Evolutionary conservation across 768 basidiomycete species (phyloP), one percentile per base, ranked within the genome.

Genomic region (Galerina marginata): DNA sequence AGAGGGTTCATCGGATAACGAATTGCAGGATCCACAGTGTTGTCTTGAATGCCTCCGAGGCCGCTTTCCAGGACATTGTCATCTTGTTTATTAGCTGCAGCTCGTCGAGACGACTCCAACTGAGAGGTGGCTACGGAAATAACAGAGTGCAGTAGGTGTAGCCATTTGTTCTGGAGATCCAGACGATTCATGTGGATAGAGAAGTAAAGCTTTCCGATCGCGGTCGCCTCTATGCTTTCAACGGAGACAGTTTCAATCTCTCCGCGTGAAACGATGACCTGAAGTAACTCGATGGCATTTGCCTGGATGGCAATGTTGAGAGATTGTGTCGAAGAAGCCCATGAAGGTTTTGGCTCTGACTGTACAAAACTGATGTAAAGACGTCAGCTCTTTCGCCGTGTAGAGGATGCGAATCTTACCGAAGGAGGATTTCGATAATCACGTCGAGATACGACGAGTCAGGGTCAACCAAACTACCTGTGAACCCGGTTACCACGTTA

Each of bases 121-220:
- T 69, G 68, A 26, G 79, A 62, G 1, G 79, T 83, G 4, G 87
- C 86, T 1, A 86, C 86, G 3, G 91, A 89, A 43, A 95, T 87
- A 36, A 95, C 77, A 0, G 92, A 90, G 69, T 98, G 96, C 0
- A 99, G 83, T 11, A 96, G 85, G 69, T 95, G 94, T 3, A 99
- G 83, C 50, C 96, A 83, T 71, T 95, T 96, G 80, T 93, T 95
- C 77, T 99, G 97, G 12, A 95, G 79, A 67, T 96, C 92, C 42
- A 95, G 83, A 38, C 88, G 82, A 40, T 75, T 77, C 20, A 79
- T 76, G 69, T 96, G 91, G 36, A 97, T 78, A 47, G 82, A 88
- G 49, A 84, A 79, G 71, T 86, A 95, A 1, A 96, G 81, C 71
- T 93, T 93, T 47, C 83, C 83, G 26, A 95, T 79, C 46, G 96